Conservation (phyloP, 1,139 yeast species). For the Magnusiomyces tetraspermus region DNA sequence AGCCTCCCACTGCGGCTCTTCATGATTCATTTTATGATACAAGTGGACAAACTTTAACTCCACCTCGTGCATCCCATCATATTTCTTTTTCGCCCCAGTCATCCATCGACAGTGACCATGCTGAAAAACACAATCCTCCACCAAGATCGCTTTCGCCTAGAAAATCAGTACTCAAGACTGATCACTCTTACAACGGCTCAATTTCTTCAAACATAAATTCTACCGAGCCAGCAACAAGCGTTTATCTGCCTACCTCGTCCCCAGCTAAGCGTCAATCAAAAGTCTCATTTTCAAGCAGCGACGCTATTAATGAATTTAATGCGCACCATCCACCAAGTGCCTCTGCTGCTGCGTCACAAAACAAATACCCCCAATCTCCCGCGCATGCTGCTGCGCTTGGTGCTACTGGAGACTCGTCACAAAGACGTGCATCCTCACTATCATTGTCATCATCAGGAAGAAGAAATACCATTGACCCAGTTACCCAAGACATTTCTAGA, state of each 20-base stretch:
- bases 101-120: slow-evolving; percentile 2
- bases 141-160: slow-evolving; percentile 27
- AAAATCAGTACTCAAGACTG: slow-evolving; percentile 27
- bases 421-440: no score
- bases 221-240: not conserved
- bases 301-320: slow-evolving; percentile 4
- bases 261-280: slow-evolving; percentile 1
- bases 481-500: not conserved
- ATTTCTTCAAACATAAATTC: slow-evolving; percentile 15
- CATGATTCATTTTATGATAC: no score
- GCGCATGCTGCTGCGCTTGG: not conserved
- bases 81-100: slow-evolving; percentile 11
- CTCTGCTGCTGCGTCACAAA: not conserved
- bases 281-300: slow-evolving; percentile 5
- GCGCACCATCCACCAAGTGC: slow-evolving; percentile 4
- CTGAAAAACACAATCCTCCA: slow-evolving; percentile 21
- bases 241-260: not conserved
- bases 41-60: not conserved
- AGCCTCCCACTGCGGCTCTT: no score
- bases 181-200: slow-evolving; percentile 17
- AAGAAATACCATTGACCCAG: not conserved
- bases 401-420: not conserved
- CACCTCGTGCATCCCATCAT: slow-evolving; percentile 7
- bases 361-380: not conserved
- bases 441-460: no score